phyloP scores from a whole-genome alignment of 2,329 filamentous ascomycete genomes.

The Pestalotiopsis sp. region DNA sequence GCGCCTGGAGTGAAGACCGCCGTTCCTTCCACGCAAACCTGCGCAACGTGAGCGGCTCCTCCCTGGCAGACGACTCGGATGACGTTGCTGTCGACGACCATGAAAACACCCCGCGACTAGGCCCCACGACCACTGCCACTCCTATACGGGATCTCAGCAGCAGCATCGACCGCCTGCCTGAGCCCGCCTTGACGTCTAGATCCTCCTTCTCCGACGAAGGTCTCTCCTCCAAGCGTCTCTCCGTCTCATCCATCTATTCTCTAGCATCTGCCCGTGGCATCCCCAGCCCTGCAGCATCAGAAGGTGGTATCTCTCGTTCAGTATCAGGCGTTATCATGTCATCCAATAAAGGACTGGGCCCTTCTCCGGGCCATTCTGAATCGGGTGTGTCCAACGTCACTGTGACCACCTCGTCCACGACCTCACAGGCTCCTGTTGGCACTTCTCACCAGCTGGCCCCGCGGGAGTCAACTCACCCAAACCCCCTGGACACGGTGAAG shows the following conservation, averaged over 20 bases:
- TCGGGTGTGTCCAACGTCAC: slow-evolving; percentile 53
- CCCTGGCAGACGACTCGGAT: slow-evolving; percentile 23
- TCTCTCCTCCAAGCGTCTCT: slow-evolving; percentile 65
- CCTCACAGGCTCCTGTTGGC: slow-evolving; percentile 41
- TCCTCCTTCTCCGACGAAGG: slow-evolving; percentile 51
- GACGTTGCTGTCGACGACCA: slow-evolving; percentile 51
- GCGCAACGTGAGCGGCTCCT: not conserved
- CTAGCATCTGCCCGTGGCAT: slow-evolving; percentile 62
- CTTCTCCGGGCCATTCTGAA: slow-evolving; percentile 49
- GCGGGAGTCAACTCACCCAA: slow-evolving; percentile 41
- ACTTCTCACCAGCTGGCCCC: slow-evolving; percentile 50
- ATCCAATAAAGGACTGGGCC: slow-evolving; percentile 41
- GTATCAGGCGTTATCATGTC: slow-evolving; percentile 52
- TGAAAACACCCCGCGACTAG: slow-evolving; percentile 49
- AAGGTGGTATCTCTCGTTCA: slow-evolving; percentile 44
- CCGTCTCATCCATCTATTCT: slow-evolving; percentile 74
- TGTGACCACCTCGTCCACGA: slow-evolving; percentile 54
- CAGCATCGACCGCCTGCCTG: slow-evolving; percentile 43
- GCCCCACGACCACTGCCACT: slow-evolving; percentile 32
- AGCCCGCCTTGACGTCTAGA: slow-evolving; percentile 47
- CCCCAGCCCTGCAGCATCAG: slow-evolving; percentile 56
- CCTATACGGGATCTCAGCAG: slow-evolving; percentile 22
- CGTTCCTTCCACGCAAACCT: slow-evolving; percentile 24
- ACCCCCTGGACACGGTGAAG: slow-evolving; percentile 49
- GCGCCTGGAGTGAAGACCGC: slow-evolving; percentile 38